Conservation (phyloP, 257 asterid genomes). For the Gentiana dahurica region DNA sequence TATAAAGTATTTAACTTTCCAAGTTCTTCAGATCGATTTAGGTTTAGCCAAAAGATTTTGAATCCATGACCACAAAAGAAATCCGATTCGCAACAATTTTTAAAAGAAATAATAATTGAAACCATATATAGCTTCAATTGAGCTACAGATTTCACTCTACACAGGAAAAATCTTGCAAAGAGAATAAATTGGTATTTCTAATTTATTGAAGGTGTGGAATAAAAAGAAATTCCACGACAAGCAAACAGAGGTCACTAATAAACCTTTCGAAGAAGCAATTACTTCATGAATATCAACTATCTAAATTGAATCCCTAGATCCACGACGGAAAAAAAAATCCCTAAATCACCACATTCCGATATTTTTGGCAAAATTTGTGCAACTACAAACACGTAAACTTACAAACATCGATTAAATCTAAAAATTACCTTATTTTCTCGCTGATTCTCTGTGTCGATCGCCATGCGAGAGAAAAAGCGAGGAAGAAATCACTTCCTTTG, state of each 20-base stretch:
- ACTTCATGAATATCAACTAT: not conserved
- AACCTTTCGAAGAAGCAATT: not conserved
- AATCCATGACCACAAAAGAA: no score
- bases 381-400: not conserved
- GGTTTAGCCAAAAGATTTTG: no score
- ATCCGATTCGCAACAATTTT: no score
- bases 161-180: not conserved
- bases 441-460: slow-evolving; percentile 36
- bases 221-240: not conserved
- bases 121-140: no score
- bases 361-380: not conserved
- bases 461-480: slow-evolving; percentile 25
- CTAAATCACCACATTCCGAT: not conserved
- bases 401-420: not conserved
- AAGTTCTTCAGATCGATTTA: no score
- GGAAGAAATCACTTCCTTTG: not conserved
- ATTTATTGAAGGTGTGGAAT: not conserved
- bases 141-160: slow-evolving; percentile 2
- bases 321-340: not conserved
- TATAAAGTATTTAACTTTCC: no score
- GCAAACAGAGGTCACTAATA: not conserved
- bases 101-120: no score
- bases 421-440: slow-evolving; percentile 41
- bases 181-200: not conserved
- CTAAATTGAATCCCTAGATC: not conserved